Percentiles rank a stretch among this genome's conserved stretches.
These are phyloP conservation scores for Cercospora sp. DNA, from an alignment of 2,329 filamentous ascomycete species.

Conservation along the genomic window DNA sequence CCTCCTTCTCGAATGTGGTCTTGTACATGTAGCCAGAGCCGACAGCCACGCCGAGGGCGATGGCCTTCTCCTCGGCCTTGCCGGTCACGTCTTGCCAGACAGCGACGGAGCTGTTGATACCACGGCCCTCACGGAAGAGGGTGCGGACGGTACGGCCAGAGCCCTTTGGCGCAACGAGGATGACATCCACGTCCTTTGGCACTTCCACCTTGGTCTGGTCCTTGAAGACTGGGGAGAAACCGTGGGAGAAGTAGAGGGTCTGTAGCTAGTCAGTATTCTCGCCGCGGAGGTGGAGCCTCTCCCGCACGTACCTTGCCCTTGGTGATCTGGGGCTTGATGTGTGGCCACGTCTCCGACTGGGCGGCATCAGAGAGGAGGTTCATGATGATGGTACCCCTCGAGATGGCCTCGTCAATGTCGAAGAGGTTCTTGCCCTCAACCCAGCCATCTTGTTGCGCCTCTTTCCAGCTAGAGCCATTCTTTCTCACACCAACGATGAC, in stretches of 20 bases:
- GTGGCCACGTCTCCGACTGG: constrained; percentile 97
- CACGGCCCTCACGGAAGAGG: constrained; percentile 98
- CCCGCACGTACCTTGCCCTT: constrained; percentile 80
- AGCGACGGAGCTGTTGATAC: constrained; percentile 99
- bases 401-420: constrained; percentile 94
- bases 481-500: constrained; percentile 99
- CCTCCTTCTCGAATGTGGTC: constrained; percentile 99
- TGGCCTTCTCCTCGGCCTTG: constrained; percentile 96
- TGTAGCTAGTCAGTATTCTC: constrained; percentile 43
- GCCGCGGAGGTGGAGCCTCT: not conserved
- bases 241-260: constrained; percentile 99
- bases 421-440: constrained; percentile 98
- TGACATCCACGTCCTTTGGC: constrained; percentile 93
- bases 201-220: constrained; percentile 98
- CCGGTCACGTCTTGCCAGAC: constrained; percentile 98
- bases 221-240: constrained; percentile 99
- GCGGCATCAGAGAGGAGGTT: constrained; percentile 98
- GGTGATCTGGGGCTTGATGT: constrained; percentile 95
- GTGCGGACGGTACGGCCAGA: constrained; percentile 97
- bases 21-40: constrained; percentile 99
- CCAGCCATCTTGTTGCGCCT: constrained; percentile 96
- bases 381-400: constrained; percentile 93
- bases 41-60: constrained; percentile 94
- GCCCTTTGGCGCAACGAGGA: constrained; percentile 98
- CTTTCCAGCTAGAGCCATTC: constrained; percentile 97